These are phyloP conservation scores for Ilyonectria mors-panacis DNA, from an alignment of 2,329 filamentous ascomycete genomes.

Conservation along the genomic window DNA sequence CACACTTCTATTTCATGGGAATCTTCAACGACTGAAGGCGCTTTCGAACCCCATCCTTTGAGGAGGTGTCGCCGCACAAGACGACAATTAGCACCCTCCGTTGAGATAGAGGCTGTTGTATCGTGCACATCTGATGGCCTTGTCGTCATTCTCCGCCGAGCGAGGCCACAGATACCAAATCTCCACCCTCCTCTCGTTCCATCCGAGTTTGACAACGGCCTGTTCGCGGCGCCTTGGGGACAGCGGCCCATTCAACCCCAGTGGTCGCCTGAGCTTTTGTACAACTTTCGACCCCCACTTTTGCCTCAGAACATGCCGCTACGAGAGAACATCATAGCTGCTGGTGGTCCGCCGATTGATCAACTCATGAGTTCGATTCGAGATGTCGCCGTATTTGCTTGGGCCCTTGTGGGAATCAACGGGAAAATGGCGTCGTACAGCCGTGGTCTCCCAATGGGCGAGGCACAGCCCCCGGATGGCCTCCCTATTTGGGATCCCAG, in stretches of 20 bases:
- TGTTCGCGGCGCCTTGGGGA: conserved; percentile 88
- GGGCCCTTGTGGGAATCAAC: conserved; percentile 86
- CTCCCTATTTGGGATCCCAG: conserved; percentile 48
- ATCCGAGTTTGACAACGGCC: conserved; percentile 69
- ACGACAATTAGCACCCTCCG: conserved; percentile 55
- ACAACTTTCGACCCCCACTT: conserved; percentile 50
- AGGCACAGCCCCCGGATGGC: conserved; percentile 67
- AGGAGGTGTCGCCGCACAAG: conserved; percentile 22
- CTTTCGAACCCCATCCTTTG: conserved; percentile 13
- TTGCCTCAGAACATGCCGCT: conserved; percentile 62
- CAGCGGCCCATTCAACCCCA: conserved; percentile 72
- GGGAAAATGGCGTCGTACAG: conserved; percentile 77
- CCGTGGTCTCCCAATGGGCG: conserved; percentile 73
- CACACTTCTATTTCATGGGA: conserved; percentile 39
- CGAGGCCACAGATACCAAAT: conserved; percentile 77
- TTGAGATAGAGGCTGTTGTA: conserved; percentile 90
- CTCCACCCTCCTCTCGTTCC: conserved; percentile 64
- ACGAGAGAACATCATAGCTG: conserved; percentile 60
- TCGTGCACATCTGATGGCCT: conserved; percentile 92
- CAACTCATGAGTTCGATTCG: conserved; percentile 85
- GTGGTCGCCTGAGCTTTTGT: conserved; percentile 55
- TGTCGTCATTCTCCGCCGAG: conserved; percentile 83
- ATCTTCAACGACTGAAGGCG: conserved; percentile 21
- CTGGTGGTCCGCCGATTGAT: conserved; percentile 68
- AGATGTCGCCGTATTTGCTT: conserved; percentile 90